Percentiles rank a stretch among this genome's conserved stretches.
These are phyloP conservation scores for Cercospora citrullina DNA, from an alignment of 2,329 filamentous ascomycete genomes.

Conservation along the genomic window DNA sequence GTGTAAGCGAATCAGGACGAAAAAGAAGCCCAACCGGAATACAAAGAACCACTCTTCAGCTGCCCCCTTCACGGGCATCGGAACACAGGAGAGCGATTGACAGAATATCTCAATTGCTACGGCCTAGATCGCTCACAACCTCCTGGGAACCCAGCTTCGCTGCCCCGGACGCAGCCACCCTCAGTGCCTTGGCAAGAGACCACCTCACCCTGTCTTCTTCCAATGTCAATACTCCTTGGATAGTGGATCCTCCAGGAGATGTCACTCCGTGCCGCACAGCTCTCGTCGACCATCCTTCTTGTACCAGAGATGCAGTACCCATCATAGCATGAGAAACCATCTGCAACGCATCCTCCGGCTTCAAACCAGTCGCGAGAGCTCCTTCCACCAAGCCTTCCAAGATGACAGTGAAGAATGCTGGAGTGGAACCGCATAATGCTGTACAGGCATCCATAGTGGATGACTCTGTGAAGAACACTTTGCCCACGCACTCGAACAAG, in stretches of 20 bases:
- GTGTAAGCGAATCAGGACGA: no score
- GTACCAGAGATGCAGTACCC: slow-evolving; percentile 67
- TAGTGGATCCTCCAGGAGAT: slow-evolving; percentile 74
- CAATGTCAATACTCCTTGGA: slow-evolving; percentile 68
- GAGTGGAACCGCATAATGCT: slow-evolving; percentile 69
- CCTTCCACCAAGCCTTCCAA: slow-evolving; percentile 74
- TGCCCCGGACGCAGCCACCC: not conserved
- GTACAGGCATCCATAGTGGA: slow-evolving; percentile 70
- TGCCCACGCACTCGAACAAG: slow-evolving; percentile 72
- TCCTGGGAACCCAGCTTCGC: not conserved
- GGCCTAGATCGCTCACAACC: not conserved
- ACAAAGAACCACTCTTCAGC: not conserved
- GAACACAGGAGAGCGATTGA: not conserved
- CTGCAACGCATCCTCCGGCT: slow-evolving; percentile 66
- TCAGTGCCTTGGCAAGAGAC: slow-evolving; percentile 59
- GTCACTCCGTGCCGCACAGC: slow-evolving; percentile 70
- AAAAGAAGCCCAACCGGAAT: not conserved
- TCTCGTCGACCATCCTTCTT: slow-evolving; percentile 70
- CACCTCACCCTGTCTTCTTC: slow-evolving; percentile 71
- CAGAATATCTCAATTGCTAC: not conserved
- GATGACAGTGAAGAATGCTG: slow-evolving; percentile 72
- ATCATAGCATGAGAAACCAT: slow-evolving; percentile 79
- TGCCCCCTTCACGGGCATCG: not conserved
- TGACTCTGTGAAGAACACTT: slow-evolving; percentile 67
- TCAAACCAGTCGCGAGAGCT: slow-evolving; percentile 73